Evolutionary conservation across 345 rosid genomes (phyloP), one percentile per base, ranked within the genome.

Genomic region (Toxicodendron radicans): DNA sequence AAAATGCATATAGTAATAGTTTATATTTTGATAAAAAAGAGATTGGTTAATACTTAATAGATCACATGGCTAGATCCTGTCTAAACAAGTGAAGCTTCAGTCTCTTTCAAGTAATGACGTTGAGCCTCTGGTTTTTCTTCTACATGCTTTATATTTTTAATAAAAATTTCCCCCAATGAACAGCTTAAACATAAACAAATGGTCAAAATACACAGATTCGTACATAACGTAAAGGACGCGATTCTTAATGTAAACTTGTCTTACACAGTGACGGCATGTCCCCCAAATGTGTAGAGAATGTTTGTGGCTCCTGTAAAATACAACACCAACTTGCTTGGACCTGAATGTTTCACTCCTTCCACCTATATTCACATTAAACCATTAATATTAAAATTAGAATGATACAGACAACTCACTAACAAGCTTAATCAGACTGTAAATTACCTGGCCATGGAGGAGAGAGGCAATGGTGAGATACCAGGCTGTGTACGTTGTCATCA

Each of bases 241-340:
- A 52, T 30, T 4, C 24, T 68, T 12, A 51, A 66, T 38, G 18
- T 8, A 56, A 71, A 53, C 10, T 59, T 73, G 82, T 80, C 94
- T 84, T 91, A 92, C 99, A 95, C 99, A 52, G 99, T 95, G 49
- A 95, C 98, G 75, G 99, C 99, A 80, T 95, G 99, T 77, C 99
- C 99, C 62, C 99, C 97, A 75, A 95, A 95, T 62, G 99, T 95
- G 78, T 95, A 95, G 80, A 95, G 99, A 92, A 95, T 95, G 96
- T 95, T 95, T 76, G 99, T 95, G 85, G 99, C 99, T 85, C 99
- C 99, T 3, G 99, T 95, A 83, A 92, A 95, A 74, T 95, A 95
- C 7, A 95, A 81, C 72, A 92, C 98, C 84, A 92, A 76, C 82
- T 87, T 90, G 77, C 84, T 82, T 69, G 99, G 99, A 58, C 99